Conservation (phyloP, 192 early-diverging fungal genomes). For the Umbelopsis sp. region DNA sequence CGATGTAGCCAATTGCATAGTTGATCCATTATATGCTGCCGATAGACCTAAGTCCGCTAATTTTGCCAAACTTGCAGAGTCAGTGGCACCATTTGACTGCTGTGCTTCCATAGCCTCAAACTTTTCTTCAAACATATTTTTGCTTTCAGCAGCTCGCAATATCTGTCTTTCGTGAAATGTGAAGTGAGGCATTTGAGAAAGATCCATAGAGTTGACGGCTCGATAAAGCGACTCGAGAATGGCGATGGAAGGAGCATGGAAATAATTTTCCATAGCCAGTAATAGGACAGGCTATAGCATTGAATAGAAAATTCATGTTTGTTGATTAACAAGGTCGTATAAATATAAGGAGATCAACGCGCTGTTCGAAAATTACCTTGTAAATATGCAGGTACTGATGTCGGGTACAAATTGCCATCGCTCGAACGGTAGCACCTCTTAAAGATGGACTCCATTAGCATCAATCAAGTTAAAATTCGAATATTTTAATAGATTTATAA, state of each 20-base stretch:
- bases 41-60: neutral
- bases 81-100: neutral
- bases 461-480: neutral
- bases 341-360: neutral
- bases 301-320: neutral
- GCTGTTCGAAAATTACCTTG: conserved; percentile 46
- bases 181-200: conserved; percentile 76
- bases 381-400: conserved; percentile 93
- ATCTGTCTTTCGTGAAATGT: conserved; percentile 81
- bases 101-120: conserved; percentile 42
- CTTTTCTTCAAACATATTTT: conserved; percentile 84
- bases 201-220: conserved; percentile 84
- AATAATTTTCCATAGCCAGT: conserved; percentile 91
- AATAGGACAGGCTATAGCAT: conserved; percentile 76
- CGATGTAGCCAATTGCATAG: neutral
- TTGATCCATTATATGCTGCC: neutral
- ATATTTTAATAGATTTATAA: neutral
- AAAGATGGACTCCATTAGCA: neutral
- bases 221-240: conserved; percentile 80
- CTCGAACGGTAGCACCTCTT: conserved; percentile 90
- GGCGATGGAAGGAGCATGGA: conserved; percentile 69
- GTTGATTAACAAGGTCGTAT: neutral
- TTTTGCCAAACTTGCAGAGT: conserved; percentile 4
- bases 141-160: conserved; percentile 78
- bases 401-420: conserved; percentile 90